A percentile compares a stretch with the other conserved stretches of the same genome.
Evolutionary conservation across 2,329 filamentous ascomycete species (phyloP).

Genomic region (Exophiala sp.): DNA sequence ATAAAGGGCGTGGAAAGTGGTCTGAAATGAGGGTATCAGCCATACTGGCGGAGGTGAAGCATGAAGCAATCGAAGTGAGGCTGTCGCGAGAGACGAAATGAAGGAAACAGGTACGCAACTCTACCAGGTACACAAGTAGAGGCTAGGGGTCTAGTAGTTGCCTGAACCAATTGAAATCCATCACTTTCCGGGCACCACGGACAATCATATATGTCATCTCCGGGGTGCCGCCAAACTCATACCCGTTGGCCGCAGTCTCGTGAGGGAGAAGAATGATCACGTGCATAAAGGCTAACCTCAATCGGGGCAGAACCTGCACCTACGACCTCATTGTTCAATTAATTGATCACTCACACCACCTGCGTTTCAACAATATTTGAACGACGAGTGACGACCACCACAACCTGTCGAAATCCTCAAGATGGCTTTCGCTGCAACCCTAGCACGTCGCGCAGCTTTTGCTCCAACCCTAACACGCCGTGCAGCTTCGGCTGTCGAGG

Average conservation of each 20-base stretch:
- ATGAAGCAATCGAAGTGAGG: slow-evolving; percentile 10
- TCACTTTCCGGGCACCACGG: no score
- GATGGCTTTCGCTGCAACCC: slow-evolving; percentile 15
- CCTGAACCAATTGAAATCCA: no score
- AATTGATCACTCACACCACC: slow-evolving; percentile 17
- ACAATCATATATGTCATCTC: no score
- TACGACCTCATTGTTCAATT: not conserved
- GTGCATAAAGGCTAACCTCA: not conserved
- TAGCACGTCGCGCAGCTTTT: slow-evolving; percentile 9
- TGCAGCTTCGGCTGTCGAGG: slow-evolving; percentile 16
- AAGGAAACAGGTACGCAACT: not conserved
- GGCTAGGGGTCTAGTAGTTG: no score
- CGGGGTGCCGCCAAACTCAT: no score
- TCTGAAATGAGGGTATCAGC: slow-evolving; percentile 10
- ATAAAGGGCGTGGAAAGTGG: not conserved
- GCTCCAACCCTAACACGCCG: not conserved
- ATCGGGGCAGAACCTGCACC: not conserved
- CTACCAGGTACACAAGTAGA: no score
- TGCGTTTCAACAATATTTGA: not conserved
- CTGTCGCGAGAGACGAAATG: not conserved
- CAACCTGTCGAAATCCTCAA: not conserved
- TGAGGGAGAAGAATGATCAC: not conserved
- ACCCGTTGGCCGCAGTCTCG: no score
- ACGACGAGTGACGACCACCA: slow-evolving; percentile 3
- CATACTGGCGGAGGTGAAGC: slow-evolving; percentile 10